Evolutionary conservation across 352 stramenopile genomes (phyloP), one percentile per base, ranked within the genome.

Genomic region (Globisporangium iwayamae): DNA sequence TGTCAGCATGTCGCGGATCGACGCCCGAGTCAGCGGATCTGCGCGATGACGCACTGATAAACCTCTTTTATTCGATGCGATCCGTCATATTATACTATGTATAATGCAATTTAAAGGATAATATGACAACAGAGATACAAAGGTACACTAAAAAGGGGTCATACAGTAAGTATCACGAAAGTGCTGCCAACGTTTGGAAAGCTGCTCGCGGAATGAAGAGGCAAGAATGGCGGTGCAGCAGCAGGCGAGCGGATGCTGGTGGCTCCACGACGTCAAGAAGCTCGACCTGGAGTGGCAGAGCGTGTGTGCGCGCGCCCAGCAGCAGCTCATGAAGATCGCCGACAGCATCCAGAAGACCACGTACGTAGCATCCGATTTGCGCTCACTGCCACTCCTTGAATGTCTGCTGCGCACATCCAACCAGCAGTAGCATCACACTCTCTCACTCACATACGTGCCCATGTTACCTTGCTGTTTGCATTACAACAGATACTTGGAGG

Each of bases 311-410:
- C 69, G 70, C 14, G 84, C 75, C 1, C 79, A 93, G 67, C 70
- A 86, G 59, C 78, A 91, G 20, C 73, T 93, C 41, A 67, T 62
- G 25, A 89, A 87, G 68, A 68, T 90, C 16, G 79, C 84, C 8
- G 84, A 93, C 53, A 83, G 73, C 51, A 59, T 90, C 36, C 84
- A 93, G 64, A 91, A 90, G 63, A 90, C 79, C 16, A 88, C 81
- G 84, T 93, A 59, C 28, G 79, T 63, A n/a, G 14, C 25, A 30
- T 32, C 30, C 3, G 14, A 6, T 32, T 11, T 14, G 28, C 20
- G 8, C 25, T 60, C 11, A 20, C 41, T 66, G 51, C 25, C 30
- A 16, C 18, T n/a, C 22, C 30, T 61, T 6, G 16, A 22, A 30
- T 25, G 16, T 11, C n/a, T 22, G 13, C 3, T 14, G 18, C 16